Percentiles rank a stretch among this genome's conserved stretches.
Evolutionary conservation across 176 grass and related monocot species (phyloP).

Genomic region (Musa acuminata): DNA sequence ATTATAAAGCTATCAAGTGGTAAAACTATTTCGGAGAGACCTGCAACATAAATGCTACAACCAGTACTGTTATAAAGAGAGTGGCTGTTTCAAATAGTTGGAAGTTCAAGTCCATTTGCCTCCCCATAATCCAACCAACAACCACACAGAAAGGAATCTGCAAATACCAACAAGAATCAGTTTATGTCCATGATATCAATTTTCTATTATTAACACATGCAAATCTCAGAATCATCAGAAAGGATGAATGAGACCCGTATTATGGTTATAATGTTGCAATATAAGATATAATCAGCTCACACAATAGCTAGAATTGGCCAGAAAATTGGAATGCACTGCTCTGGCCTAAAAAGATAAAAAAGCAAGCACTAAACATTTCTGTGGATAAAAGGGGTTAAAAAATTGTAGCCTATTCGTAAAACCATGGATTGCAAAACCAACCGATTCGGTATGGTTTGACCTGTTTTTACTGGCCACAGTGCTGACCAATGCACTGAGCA

Average conservation of each 20-base stretch:
- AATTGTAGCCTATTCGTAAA: neutral
- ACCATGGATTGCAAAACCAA: neutral
- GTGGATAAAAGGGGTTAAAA: neutral
- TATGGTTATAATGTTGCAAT: neutral
- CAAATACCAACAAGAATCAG: conserved; percentile 19
- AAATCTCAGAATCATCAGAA: neutral
- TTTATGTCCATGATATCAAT: conserved; percentile 9
- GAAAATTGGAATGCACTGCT: neutral
- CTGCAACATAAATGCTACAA: conserved; percentile 98
- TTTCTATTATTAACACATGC: neutral
- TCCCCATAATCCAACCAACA: conserved; percentile 98
- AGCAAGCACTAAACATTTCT: neutral
- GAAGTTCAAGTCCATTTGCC: conserved; percentile 98
- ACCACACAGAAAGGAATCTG: conserved; percentile 96
- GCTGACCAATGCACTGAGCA: too few species aligned
- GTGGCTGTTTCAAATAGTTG: conserved; percentile 92
- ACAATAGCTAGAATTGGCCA: neutral
- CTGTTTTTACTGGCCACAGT: too few species aligned
- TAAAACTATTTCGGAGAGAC: conserved; percentile 24
- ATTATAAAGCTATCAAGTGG: neutral
- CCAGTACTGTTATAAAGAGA: conserved; percentile 86
- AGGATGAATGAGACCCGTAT: neutral
- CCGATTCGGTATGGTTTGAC: too few species aligned
- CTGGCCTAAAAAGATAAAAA: neutral
- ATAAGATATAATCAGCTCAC: neutral